Evolutionary conservation across 805 yeast genomes (phyloP).

Genomic region (Wickerhamomyces hampshirensis): DNA sequence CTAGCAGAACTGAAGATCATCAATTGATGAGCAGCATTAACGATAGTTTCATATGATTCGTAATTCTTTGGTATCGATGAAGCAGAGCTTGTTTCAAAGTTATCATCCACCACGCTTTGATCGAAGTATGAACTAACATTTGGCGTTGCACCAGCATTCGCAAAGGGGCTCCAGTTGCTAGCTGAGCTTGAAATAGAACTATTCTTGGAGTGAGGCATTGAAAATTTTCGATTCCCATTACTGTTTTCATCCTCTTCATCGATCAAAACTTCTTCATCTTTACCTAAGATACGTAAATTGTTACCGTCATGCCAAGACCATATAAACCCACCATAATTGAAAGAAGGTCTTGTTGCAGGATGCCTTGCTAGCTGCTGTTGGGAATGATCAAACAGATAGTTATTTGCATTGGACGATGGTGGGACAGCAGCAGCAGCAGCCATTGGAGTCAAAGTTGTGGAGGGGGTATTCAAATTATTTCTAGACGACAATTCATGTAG

Average conservation of each 20-base stretch:
- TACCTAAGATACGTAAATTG: conserved; percentile 18
- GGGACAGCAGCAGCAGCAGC: too few species aligned
- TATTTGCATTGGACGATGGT: background rate
- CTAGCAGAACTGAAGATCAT: conserved; percentile 12
- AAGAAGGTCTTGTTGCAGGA: conserved; percentile 4
- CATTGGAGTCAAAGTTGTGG: too few species aligned
- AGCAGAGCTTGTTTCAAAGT: background rate
- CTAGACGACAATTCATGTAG: conserved; percentile 20
- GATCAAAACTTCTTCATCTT: conserved; percentile 13
- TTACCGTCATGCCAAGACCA: conserved; percentile 24
- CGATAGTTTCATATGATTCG: conserved; percentile 19
- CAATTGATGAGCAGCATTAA: conserved; percentile 25
- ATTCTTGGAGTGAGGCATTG: background rate
- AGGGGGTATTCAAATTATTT: background rate
- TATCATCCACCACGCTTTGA: background rate
- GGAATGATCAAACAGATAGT: background rate
- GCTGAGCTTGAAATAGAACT: background rate
- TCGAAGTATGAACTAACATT: background rate
- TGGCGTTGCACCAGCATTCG: background rate
- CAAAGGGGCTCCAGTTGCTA: background rate
- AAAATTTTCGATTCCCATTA: background rate
- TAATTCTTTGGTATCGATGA: conserved; percentile 20
- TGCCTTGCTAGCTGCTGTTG: background rate
- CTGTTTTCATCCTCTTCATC: conserved; percentile 7
- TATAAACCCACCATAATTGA: conserved; percentile 26